Percentiles rank a stretch among this genome's conserved stretches.
These are phyloP conservation scores for Magnusiomyces tetraspermus DNA, from an alignment of 1,139 yeast species.

Conservation along the genomic window DNA sequence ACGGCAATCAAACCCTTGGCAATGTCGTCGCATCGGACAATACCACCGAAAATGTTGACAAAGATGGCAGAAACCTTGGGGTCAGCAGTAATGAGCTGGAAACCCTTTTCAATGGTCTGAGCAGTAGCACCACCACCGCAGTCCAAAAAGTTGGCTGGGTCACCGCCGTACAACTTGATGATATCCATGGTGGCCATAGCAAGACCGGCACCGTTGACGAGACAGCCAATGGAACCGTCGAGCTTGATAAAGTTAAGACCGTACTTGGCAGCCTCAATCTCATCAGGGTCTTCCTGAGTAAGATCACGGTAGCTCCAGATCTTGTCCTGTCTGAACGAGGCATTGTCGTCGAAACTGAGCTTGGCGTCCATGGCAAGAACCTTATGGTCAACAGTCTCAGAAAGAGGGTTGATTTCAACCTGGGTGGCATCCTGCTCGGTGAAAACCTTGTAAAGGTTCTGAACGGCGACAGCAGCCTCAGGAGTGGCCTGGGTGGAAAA, in stretches of 20 bases:
- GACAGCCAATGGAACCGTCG: slow-evolving; percentile 96
- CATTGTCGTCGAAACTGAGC: slow-evolving; percentile 95
- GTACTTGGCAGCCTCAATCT: slow-evolving; percentile 80
- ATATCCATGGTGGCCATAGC: slow-evolving; percentile 99
- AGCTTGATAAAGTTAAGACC: slow-evolving; percentile 94
- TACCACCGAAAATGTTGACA: slow-evolving; percentile 98
- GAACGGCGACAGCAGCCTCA: slow-evolving; percentile 80
- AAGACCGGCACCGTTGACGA: slow-evolving; percentile 98
- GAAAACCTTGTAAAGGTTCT: slow-evolving; percentile 82
- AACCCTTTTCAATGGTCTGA: slow-evolving; percentile 94
- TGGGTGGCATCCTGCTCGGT: slow-evolving; percentile 91
- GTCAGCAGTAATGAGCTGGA: slow-evolving; percentile 85
- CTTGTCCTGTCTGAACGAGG: slow-evolving; percentile 88
- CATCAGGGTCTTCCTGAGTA: slow-evolving; percentile 97
- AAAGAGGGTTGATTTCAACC: slow-evolving; percentile 95
- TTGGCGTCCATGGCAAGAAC: slow-evolving; percentile 99
- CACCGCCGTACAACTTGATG: slow-evolving; percentile 95
- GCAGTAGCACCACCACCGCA: slow-evolving; percentile 99
- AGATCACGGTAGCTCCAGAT: slow-evolving; percentile 94
- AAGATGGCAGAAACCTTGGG: slow-evolving; percentile 88
- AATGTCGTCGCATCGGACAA: slow-evolving; percentile 97
- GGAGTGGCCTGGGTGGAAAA: slow-evolving; percentile 70
- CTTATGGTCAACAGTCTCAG: slow-evolving; percentile 83
- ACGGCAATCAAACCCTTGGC: slow-evolving; percentile 96
- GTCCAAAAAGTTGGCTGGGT: slow-evolving; percentile 97